Conservation (phyloP, 805 yeast species). For the Myxozyma lipomycoides region DNA sequence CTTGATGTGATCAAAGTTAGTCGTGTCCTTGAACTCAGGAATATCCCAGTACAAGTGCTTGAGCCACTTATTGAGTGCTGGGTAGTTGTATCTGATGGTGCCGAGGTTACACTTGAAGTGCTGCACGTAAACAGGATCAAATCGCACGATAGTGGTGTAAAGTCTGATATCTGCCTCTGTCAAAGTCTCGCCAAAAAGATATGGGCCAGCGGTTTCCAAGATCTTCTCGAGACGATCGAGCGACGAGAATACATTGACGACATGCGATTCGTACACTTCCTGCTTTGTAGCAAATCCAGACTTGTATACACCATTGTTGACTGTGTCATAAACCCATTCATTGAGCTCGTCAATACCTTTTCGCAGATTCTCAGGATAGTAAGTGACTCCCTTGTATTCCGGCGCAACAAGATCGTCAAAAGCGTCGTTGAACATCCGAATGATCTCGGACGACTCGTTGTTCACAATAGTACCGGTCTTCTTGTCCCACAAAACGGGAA, state of each 20-base stretch:
- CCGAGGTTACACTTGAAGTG: constrained; percentile 91
- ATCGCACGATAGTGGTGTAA: constrained; percentile 81
- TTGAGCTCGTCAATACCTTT: constrained; percentile 70
- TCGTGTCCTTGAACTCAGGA: constrained; percentile 70
- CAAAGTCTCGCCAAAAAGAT: constrained; percentile 57
- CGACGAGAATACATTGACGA: constrained; percentile 56
- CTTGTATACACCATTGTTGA: constrained; percentile 92
- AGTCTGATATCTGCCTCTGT: constrained; percentile 91
- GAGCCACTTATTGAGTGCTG: constrained; percentile 74
- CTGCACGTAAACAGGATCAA: constrained; percentile 90
- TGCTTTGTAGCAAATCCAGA: constrained; percentile 84
- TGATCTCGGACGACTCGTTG: constrained; percentile 86
- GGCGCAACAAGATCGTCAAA: constrained; percentile 50
- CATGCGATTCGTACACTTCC: constrained; percentile 72
- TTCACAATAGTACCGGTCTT: constrained; percentile 78
- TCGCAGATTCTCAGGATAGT: constrained; percentile 57
- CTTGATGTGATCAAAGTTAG: constrained; percentile 86
- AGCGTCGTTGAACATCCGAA: constrained; percentile 75
- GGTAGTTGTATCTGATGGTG: constrained; percentile 75
- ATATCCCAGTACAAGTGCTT: constrained; percentile 76
- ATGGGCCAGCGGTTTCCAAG: constrained; percentile 43
- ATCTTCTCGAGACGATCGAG: constrained; percentile 67
- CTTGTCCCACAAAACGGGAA: constrained; percentile 90
- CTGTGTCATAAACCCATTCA: constrained; percentile 74
- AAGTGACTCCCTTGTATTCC: constrained; percentile 50